Evolutionary conservation across 116 monocot genomes (phyloP).

Genomic region (Zostera marina): DNA sequence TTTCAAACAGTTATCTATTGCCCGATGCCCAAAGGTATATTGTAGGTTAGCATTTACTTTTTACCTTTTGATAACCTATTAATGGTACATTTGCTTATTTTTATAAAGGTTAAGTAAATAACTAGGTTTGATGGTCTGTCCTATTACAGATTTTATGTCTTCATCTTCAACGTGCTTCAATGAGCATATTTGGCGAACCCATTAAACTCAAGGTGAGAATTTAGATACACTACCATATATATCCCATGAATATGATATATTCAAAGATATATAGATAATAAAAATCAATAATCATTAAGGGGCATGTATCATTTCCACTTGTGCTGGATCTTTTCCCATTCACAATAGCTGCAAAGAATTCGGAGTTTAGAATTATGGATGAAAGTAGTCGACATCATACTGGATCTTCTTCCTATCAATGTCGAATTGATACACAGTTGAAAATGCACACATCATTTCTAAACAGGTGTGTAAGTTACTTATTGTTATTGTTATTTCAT

Average conservation of each 20-base stretch:
- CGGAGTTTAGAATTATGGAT: constrained; percentile 12
- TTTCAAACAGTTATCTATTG: constrained; percentile 50
- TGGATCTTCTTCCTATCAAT: constrained; percentile 7
- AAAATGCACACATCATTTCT: constrained; percentile 3
- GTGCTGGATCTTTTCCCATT: constrained; percentile 62
- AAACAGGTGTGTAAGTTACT: not conserved
- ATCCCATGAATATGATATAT: not conserved
- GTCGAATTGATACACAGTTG: constrained; percentile 11
- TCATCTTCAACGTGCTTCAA: constrained; percentile 81
- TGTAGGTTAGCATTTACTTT: not conserved
- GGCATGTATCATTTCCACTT: constrained; percentile 69
- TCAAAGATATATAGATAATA: not conserved
- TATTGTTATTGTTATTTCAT: not conserved
- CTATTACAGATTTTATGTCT: constrained; percentile 72
- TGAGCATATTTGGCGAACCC: constrained; percentile 45
- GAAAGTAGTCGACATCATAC: constrained; percentile 5
- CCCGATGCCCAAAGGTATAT: constrained; percentile 56
- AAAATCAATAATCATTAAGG: constrained; percentile 23
- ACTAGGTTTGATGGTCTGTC: constrained; percentile 6
- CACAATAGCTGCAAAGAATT: constrained; percentile 13
- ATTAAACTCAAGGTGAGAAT: constrained; percentile 57
- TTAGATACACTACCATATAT: too few relatives aligned
- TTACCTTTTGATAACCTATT: too few relatives aligned
- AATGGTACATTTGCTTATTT: not conserved
- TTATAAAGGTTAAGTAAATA: not conserved